phyloP scores from a whole-genome alignment of 305 asterid genomes.

The Fraxinus angustifolia region DNA sequence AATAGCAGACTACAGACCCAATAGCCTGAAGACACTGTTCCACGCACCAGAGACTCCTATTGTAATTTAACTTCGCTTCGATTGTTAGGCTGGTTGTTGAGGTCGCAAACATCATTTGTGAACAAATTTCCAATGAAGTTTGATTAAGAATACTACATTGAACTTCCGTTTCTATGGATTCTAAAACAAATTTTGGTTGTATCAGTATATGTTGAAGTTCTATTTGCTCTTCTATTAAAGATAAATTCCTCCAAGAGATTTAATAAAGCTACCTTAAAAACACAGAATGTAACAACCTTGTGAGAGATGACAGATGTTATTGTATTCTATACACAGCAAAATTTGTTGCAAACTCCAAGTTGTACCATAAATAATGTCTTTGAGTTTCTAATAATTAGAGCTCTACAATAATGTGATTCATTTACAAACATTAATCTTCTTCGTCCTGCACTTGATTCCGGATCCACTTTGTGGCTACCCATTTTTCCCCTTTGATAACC shows the following conservation, averaged over 20 bases:
- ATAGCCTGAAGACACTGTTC: conserved; percentile 26
- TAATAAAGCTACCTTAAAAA: neutral
- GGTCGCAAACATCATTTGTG: conserved; percentile 10
- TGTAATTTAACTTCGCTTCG: neutral
- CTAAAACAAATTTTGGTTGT: neutral
- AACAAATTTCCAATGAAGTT: neutral
- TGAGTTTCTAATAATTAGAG: neutral
- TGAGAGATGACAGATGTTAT: neutral
- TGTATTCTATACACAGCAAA: conserved; percentile 18
- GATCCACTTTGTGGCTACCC: conserved; percentile 99
- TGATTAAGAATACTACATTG: neutral
- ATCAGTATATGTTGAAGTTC: neutral
- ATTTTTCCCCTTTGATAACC: conserved; percentile 80
- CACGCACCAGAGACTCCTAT: neutral
- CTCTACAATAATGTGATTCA: neutral
- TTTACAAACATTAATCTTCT: conserved; percentile 26
- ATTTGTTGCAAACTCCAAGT: neutral
- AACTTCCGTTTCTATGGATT: no score
- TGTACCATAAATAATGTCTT: conserved; percentile 20
- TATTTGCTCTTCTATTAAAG: neutral
- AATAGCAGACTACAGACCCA: conserved; percentile 58
- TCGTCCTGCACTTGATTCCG: conserved; percentile 63
- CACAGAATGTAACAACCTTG: neutral
- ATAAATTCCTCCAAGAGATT: neutral
- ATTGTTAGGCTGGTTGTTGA: neutral